A percentile compares a stretch with the other conserved stretches of the same genome.
Conservation (phyloP, 345 rosid genomes). For the Luvunga scandens region DNA sequence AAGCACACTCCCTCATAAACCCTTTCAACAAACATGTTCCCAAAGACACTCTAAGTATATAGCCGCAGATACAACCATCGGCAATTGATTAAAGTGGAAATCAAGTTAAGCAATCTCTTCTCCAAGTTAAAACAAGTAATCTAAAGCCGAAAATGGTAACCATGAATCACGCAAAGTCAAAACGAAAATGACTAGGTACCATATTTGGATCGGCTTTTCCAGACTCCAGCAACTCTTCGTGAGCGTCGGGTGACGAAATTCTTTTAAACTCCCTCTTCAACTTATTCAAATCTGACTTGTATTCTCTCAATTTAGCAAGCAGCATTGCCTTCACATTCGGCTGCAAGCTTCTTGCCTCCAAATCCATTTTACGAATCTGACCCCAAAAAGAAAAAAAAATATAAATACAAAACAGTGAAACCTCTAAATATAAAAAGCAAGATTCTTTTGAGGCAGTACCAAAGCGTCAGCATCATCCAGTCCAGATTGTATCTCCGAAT, state of each 20-base stretch:
- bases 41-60: neutral
- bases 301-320: constrained; percentile 85
- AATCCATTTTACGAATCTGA: constrained; percentile 87
- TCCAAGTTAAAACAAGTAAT: neutral
- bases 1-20: neutral
- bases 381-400: neutral
- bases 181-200: constrained; percentile 29
- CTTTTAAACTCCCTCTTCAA: constrained; percentile 79
- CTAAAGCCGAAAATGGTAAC: neutral
- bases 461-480: constrained; percentile 82
- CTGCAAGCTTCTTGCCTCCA: constrained; percentile 85
- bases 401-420: neutral
- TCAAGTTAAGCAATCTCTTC: neutral
- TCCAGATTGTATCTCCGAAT: constrained; percentile 64
- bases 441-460: constrained; percentile 32
- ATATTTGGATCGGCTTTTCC: constrained; percentile 49
- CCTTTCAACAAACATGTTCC: neutral
- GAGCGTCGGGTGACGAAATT: constrained; percentile 49
- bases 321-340: constrained; percentile 73
- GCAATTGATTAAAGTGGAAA: neutral
- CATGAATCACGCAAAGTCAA: neutral
- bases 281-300: constrained; percentile 77
- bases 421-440: neutral
- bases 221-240: constrained; percentile 65
- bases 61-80: too few relatives aligned